Evolutionary conservation across 805 yeast genomes (phyloP).

Genomic region (Metschnikowia baotianmanensis): DNA sequence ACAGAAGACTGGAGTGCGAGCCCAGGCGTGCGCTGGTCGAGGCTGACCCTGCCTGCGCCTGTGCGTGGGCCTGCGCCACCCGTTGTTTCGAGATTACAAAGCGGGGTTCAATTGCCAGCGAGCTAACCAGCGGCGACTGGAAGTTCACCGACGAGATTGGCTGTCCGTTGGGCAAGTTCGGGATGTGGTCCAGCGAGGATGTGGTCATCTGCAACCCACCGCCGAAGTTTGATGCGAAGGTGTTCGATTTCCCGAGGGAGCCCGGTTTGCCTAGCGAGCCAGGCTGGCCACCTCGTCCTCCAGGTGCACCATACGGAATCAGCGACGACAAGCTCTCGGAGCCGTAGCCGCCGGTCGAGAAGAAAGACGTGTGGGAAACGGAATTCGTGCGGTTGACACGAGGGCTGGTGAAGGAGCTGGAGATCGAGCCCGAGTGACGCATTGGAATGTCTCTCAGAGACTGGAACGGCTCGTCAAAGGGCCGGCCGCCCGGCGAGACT

Average conservation of each 20-base stretch:
- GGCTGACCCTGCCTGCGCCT: conserved; percentile 31
- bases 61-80: conserved; percentile 48
- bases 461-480: conserved; percentile 9
- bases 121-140: conserved; percentile 62
- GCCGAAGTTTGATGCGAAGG: conserved; percentile 11
- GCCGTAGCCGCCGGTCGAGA: conserved; percentile 31
- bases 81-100: conserved; percentile 81
- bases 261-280: conserved; percentile 10
- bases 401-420: conserved; percentile 29
- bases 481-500: conserved; percentile 10
- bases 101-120: conserved; percentile 73
- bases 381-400: conserved; percentile 42
- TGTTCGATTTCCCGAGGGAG: conserved; percentile 10
- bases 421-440: conserved; percentile 17
- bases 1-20: conserved; percentile 49
- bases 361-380: conserved; percentile 38
- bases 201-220: conserved; percentile 15
- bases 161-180: conserved; percentile 56
- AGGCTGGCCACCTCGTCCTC: conserved; percentile 40
- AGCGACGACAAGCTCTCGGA: conserved; percentile 51
- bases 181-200: conserved; percentile 35
- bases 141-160: conserved; percentile 61
- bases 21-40: conserved; percentile 34
- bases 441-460: conserved; percentile 12
- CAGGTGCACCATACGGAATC: conserved; percentile 73